Evolutionary conservation across 1,284 basidiomycete species (phyloP).

Genomic region (Ustilago nuda): DNA sequence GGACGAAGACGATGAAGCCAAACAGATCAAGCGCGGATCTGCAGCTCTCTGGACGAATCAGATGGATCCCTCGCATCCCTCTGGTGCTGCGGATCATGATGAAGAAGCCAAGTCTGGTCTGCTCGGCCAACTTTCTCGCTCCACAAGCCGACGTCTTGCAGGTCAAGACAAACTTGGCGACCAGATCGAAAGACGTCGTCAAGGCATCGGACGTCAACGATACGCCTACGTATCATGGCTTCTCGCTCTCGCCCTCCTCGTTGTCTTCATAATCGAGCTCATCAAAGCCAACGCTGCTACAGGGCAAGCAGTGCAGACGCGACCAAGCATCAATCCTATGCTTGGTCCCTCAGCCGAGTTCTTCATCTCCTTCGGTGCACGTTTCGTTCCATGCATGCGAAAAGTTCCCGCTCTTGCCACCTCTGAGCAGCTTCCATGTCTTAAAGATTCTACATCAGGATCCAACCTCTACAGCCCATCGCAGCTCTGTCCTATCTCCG

Average conservation of each 20-base stretch:
- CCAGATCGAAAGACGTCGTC: constrained; percentile 71
- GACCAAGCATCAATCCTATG: constrained; percentile 90
- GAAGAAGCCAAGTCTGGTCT: constrained; percentile 44
- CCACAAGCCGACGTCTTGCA: constrained; percentile 12
- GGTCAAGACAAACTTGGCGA: constrained; percentile 55
- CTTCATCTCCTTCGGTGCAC: constrained; percentile 85
- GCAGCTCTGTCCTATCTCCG: constrained; percentile 79
- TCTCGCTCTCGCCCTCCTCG: constrained; percentile 74
- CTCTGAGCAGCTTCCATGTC: constrained; percentile 75
- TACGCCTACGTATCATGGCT: constrained; percentile 77
- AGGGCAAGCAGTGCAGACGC: constrained; percentile 67
- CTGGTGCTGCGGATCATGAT: constrained; percentile 3
- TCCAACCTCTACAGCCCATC: constrained; percentile 59
- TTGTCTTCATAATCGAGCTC: constrained; percentile 70
- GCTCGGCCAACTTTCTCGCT: constrained; percentile 35
- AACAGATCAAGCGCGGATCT: constrained; percentile 53
- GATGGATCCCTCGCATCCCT: constrained; percentile 18
- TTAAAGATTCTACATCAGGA: constrained; percentile 72
- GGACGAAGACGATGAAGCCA: constrained; percentile 62
- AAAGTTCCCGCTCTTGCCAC: constrained; percentile 61
- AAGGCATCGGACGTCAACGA: constrained; percentile 83
- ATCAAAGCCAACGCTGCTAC: constrained; percentile 61
- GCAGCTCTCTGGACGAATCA: constrained; percentile 39
- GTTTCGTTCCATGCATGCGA: constrained; percentile 92
- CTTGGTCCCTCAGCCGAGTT: constrained; percentile 86